These are phyloP conservation scores for Plasmopara muralis DNA, from an alignment of 352 stramenopile genomes.

Conservation along the genomic window DNA sequence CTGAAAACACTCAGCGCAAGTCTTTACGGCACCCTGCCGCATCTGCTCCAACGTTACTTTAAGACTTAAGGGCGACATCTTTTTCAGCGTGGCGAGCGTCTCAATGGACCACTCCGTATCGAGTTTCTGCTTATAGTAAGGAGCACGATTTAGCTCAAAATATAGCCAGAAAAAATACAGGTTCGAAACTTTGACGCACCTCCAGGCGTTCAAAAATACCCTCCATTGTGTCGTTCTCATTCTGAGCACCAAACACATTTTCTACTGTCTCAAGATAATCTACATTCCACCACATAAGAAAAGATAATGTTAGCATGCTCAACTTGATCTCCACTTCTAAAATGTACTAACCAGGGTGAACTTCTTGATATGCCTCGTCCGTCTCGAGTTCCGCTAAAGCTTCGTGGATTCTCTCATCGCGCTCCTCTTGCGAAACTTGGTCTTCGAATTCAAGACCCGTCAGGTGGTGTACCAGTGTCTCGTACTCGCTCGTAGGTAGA, in stretches of 20 bases:
- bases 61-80: constrained; percentile 90
- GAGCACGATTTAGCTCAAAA: constrained; percentile 7
- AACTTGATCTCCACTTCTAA: constrained; percentile 2
- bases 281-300: constrained; percentile 22
- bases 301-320: constrained; percentile 7
- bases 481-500: constrained; percentile 82
- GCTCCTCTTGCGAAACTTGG: constrained; percentile 69
- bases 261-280: constrained; percentile 69
- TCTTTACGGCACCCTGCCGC: constrained; percentile 79
- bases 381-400: constrained; percentile 68
- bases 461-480: constrained; percentile 85
- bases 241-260: constrained; percentile 64
- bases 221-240: constrained; percentile 69
- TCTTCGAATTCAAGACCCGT: constrained; percentile 67
- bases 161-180: not conserved
- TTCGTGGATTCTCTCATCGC: constrained; percentile 83
- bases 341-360: constrained; percentile 38
- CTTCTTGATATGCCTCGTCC: constrained; percentile 79
- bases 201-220: constrained; percentile 57
- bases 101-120: constrained; percentile 66
- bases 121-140: constrained; percentile 31
- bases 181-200: constrained; percentile 5
- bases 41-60: constrained; percentile 94
- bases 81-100: constrained; percentile 78
- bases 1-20: constrained; percentile 87